These are phyloP conservation scores for Fusarium transvaalense DNA, from an alignment of 2,329 filamentous ascomycete genomes.

Conservation along the genomic window DNA sequence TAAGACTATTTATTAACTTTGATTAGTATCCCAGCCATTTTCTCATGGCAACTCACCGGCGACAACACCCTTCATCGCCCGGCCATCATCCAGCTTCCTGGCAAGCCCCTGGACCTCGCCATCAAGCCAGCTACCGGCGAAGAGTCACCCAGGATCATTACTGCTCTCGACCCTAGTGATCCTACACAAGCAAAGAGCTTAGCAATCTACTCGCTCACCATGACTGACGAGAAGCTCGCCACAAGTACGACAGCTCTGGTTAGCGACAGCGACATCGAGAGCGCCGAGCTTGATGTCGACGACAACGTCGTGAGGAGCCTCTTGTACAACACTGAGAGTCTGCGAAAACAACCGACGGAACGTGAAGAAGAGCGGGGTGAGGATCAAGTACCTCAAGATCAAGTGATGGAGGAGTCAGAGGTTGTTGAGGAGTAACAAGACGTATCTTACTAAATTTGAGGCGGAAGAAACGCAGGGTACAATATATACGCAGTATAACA, in stretches of 20 bases:
- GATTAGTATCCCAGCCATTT: slow-evolving; percentile 69
- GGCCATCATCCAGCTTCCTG: slow-evolving; percentile 65
- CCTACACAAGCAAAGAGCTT: slow-evolving; percentile 49
- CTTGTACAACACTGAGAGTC: slow-evolving; percentile 61
- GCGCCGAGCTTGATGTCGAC: slow-evolving; percentile 52
- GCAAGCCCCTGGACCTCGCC: slow-evolving; percentile 72
- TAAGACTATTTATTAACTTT: slow-evolving; percentile 32
- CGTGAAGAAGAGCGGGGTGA: slow-evolving; percentile 44
- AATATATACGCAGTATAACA: not conserved
- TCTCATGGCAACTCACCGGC: slow-evolving; percentile 69
- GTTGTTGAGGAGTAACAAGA: slow-evolving; percentile 6
- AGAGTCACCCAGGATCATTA: slow-evolving; percentile 52
- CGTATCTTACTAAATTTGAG: not conserved
- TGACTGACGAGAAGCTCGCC: slow-evolving; percentile 51
- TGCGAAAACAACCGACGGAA: slow-evolving; percentile 59
- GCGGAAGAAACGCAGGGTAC: not conserved
- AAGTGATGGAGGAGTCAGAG: slow-evolving; percentile 16
- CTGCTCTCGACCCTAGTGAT: slow-evolving; percentile 56
- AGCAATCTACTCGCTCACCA: slow-evolving; percentile 49
- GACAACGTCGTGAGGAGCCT: slow-evolving; percentile 57
- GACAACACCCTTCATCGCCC: slow-evolving; percentile 64
- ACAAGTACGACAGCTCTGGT: slow-evolving; percentile 47
- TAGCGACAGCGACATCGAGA: slow-evolving; percentile 45
- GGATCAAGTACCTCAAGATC: slow-evolving; percentile 30
- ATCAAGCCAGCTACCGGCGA: slow-evolving; percentile 43